Conservation (phyloP, 106 monocot genomes). For the Allium fistulosum region DNA sequence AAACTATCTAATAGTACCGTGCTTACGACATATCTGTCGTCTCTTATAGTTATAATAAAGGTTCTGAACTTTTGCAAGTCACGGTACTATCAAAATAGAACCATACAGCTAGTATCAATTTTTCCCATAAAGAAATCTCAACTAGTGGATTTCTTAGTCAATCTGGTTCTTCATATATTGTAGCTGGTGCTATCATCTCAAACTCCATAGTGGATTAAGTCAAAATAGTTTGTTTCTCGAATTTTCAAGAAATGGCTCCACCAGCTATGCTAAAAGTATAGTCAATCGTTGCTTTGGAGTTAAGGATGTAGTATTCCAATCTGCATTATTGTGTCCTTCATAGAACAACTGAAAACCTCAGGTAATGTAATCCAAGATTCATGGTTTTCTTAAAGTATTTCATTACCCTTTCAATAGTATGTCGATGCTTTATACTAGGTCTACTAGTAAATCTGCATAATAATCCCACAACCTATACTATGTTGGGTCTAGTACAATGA, state of each 20-base stretch:
- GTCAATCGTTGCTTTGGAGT: no score
- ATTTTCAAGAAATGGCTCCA: background rate
- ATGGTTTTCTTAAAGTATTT: background rate
- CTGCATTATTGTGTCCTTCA: background rate
- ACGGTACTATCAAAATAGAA: no score
- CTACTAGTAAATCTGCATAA: background rate
- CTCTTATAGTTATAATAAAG: no score
- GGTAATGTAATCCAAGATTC: background rate
- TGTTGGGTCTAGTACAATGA: background rate
- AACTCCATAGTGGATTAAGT: background rate
- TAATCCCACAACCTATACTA: background rate
- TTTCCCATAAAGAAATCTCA: no score
- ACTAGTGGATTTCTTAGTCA: no score
- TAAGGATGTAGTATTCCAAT: conserved; percentile 3
- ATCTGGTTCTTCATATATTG: no score
- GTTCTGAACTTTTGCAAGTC: no score
- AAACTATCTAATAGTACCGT: no score
- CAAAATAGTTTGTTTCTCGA: conserved; percentile 1
- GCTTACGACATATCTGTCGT: no score
- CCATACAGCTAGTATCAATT: no score
- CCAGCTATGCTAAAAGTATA: background rate
- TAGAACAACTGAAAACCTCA: background rate
- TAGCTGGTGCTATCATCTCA: no score
- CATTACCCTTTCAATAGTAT: background rate
- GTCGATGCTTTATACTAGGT: background rate